Base-by-base conservation (phyloP, 208 protist species). In the Wallacemonas collosoma region DNA sequence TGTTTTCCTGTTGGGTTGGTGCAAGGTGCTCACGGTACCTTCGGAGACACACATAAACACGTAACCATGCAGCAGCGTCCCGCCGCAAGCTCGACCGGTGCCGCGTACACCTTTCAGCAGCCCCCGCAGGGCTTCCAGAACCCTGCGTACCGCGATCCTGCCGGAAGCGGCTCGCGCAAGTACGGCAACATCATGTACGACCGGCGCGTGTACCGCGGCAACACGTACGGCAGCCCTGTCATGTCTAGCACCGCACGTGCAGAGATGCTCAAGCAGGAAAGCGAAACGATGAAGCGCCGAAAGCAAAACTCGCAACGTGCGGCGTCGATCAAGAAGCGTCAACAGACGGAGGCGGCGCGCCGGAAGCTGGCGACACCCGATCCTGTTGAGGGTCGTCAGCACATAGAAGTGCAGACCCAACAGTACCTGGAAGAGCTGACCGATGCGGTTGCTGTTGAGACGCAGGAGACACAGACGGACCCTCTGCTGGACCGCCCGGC, bases 101-200 rank as follows among this genome's bases (percentile, higher is more conserved):
- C 88, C 67, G 87, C 89, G 36, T 97, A 97, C 90, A 97, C 93
- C 15, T 95, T 97, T 71, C 90, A 93, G 72, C 90, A 97, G 68
- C 90, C 90, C 1, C 91, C 93, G 2, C 89, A 97, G 75, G 86
- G 75, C 8, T 91, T 95, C 60, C 74, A 87, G 55, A 80, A 87
- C n/a, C 87, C 90, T 11, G 82, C 86, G 75, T 97, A 94, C 87
- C 82, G 93, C 38, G 90, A 95, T 62, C 93, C 93, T 2, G 70
- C 73, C 11, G 68, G 68, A 11, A 73, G 41, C 41, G 58, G 61
- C 44, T 77, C 80, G 17, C 79, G 83, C 63, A 89, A 90, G 64
- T 93, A 91, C 56, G 89, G 90, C 58, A 99, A 99, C 76, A 97
- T 99, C 72, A 98, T 98, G 96, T 95, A 94, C 73, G 96, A 99